Base-by-base conservation (phyloP, 768 basidiomycete genomes). In the Phlebiopsis gigantea region DNA sequence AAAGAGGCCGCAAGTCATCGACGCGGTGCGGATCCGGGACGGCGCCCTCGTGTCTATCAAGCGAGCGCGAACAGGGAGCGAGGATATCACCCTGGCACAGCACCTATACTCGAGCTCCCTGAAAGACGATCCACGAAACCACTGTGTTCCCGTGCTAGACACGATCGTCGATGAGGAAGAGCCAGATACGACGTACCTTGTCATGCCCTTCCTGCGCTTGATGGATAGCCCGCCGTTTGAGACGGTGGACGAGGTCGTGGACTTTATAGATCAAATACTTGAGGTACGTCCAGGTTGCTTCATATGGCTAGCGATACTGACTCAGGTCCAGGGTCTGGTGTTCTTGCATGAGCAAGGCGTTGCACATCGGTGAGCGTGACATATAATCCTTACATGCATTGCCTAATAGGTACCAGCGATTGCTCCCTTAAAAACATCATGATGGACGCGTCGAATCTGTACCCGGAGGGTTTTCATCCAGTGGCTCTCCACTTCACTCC, bases 91-190 rank as follows among this genome's bases (percentile, higher is more conserved):
- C 1, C 59, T 62, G 3, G 17, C 45, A 5, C 31, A 15, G 21
- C 43, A 57, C 1, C 53, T 67, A 30, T 59, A 54, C 5, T 48
- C 50, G n/a, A 46, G 43, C 1, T 52, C n/a, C 17, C 42, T 59
- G 2, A 29, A 28, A 5, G 39, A 21, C 1, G 46, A 62, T 34
- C 55, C 67, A 4, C 42, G 57, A 4, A 68, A 68, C 45, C 68
- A 68, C 54, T 63, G 57, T 26, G 63, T 63, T 0, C 61, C 61
- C 2, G 21, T 68, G 0, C 50, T 67, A 24, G 67, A 67, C 4
- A 42, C 62, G 4, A 53, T 68, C 24, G 17, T 42, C 10, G 61
- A 61, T 45, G 49, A 53, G 2, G 55, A 49, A 5, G 46, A 53
- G 2, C 21, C 19, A 4, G 41, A 22, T 22, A 26, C 24, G 22